phyloP scores from a whole-genome alignment of 208 protist species.

The Acanthamoeba sp. region DNA sequence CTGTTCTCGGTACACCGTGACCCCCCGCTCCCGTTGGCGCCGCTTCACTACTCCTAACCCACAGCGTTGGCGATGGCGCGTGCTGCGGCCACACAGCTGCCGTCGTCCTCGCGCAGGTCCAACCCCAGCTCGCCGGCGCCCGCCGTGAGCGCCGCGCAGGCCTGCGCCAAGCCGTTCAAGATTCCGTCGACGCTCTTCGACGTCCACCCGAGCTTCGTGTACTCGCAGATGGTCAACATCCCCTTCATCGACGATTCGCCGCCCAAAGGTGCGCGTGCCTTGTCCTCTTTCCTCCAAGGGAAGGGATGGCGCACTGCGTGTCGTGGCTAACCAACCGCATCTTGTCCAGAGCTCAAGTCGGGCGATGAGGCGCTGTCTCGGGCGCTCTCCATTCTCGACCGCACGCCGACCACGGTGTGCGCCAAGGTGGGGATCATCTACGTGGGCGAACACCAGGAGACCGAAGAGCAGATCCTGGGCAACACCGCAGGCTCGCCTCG shows the following conservation, averaged over 20 bases:
- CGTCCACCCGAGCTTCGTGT: constrained; percentile 71
- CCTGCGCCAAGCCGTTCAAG: neutral
- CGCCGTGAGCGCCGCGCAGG: neutral
- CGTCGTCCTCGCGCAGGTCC: neutral
- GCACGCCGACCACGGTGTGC: constrained; percentile 11
- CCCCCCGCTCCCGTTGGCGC: no score
- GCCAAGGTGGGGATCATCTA: constrained; percentile 62
- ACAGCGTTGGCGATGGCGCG: no score
- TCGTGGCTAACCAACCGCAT: no score
- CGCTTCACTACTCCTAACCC: no score
- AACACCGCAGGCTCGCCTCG: constrained; percentile 79
- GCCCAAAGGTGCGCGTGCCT: constrained; percentile 4
- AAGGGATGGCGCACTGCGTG: no score
- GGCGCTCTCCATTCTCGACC: constrained; percentile 57
- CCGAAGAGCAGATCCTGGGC: constrained; percentile 81
- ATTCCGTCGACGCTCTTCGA: constrained; percentile 51
- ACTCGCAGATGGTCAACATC: constrained; percentile 57
- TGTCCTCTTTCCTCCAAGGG: no score
- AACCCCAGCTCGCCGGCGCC: neutral
- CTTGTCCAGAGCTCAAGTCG: neutral
- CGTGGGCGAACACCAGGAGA: constrained; percentile 72
- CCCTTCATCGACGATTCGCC: constrained; percentile 61
- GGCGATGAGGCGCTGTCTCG: constrained; percentile 13
- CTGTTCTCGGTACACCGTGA: constrained; percentile 6
- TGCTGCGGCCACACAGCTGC: neutral